Evolutionary conservation across 805 yeast genomes (phyloP).

Genomic region (Schwanniomyces polymorphus): DNA sequence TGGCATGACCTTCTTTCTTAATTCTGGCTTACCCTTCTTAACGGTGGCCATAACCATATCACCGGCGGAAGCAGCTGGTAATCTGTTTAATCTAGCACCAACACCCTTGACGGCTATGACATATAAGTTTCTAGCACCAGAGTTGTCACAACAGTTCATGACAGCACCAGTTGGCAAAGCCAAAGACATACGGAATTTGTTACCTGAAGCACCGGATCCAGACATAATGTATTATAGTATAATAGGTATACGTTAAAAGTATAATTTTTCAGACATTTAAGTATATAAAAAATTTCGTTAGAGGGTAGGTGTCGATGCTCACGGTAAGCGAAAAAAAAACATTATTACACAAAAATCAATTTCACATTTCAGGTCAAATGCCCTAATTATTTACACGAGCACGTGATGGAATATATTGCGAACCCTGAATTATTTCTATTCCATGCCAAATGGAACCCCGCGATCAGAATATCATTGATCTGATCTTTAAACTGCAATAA

Average conservation of each 20-base stretch:
- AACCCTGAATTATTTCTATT: no score
- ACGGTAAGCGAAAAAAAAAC: neutral
- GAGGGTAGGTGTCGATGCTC: neutral
- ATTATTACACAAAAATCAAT: neutral
- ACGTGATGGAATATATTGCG: neutral
- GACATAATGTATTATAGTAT: conserved; percentile 58
- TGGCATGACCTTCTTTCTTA: conserved; percentile 99
- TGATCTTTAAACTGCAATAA: no score
- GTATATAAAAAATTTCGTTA: conserved; percentile 5
- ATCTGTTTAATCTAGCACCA: conserved; percentile 99
- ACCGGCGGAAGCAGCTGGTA: conserved; percentile 99
- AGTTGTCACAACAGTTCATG: conserved; percentile 99
- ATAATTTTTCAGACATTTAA: neutral
- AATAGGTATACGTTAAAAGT: conserved; percentile 6
- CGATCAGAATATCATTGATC: neutral
- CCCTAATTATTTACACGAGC: neutral
- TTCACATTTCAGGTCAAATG: neutral
- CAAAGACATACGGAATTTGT: conserved; percentile 99
- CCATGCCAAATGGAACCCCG: neutral
- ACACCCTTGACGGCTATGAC: conserved; percentile 97
- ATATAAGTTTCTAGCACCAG: conserved; percentile 99
- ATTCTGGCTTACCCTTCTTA: conserved; percentile 99
- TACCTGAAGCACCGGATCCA: conserved; percentile 97
- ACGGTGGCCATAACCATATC: conserved; percentile 99
- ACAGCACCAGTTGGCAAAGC: conserved; percentile 99